Conservation (phyloP, 495 filamentous ascomycete genomes). For the Aspergillus carlsbadensis region DNA sequence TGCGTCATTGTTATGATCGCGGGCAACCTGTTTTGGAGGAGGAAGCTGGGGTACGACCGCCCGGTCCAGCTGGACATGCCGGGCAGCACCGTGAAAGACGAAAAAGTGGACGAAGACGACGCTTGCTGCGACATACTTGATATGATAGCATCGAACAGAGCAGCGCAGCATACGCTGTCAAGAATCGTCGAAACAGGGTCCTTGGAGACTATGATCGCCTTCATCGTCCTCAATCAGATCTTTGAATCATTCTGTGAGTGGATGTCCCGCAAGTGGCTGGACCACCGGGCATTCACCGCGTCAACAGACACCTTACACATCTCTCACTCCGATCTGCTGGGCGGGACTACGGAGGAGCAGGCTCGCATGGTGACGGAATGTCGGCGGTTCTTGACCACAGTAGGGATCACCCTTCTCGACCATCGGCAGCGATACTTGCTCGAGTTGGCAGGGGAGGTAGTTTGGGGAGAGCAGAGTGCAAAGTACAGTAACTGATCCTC, state of each 20-base stretch:
- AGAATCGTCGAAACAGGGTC: neutral
- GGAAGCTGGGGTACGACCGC: conserved; percentile 46
- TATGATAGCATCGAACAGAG: neutral
- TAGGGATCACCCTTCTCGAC: neutral
- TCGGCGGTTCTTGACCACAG: neutral
- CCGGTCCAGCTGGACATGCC: conserved; percentile 8
- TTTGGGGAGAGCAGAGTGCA: neutral
- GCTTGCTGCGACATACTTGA: neutral
- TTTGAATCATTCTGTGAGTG: neutral
- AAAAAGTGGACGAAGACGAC: neutral
- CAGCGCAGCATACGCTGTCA: neutral
- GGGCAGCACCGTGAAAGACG: neutral
- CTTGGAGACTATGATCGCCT: neutral
- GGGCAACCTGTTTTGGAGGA: conserved; percentile 48
- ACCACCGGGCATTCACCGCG: neutral
- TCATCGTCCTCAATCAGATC: neutral
- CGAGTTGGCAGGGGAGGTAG: neutral
- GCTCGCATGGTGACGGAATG: neutral
- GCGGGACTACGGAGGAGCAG: neutral
- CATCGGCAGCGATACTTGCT: conserved; percentile 4
- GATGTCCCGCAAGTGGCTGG: neutral
- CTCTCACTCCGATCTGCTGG: neutral
- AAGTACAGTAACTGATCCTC: neutral
- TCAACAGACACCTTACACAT: neutral
- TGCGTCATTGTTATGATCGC: conserved; percentile 43